Percentiles rank a stretch among this genome's conserved stretches.
Conservation (phyloP, 805 yeast species). For the Teunomyces kruisii region DNA sequence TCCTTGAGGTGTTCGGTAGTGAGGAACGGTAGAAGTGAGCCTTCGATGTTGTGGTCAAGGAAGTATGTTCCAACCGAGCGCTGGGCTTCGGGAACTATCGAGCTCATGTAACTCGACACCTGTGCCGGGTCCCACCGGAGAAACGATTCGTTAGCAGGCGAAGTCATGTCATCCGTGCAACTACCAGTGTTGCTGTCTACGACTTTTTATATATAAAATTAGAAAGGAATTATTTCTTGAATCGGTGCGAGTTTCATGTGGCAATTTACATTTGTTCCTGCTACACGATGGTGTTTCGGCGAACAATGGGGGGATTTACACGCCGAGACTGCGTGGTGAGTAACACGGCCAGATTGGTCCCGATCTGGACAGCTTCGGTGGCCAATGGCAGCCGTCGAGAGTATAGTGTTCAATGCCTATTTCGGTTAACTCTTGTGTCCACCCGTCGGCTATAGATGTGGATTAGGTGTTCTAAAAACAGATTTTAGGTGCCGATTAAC, state of each 20-base stretch:
- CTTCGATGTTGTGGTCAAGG: slow-evolving; percentile 63
- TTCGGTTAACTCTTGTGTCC: no score
- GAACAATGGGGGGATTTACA: not conserved
- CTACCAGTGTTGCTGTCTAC: not conserved
- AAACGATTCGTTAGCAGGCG: slow-evolving; percentile 30
- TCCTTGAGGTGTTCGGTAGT: slow-evolving; percentile 72
- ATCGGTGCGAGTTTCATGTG: slow-evolving; percentile 1
- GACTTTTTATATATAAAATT: not conserved
- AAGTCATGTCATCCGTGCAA: slow-evolving; percentile 5
- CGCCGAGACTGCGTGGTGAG: no score
- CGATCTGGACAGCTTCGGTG: no score
- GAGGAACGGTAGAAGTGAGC: slow-evolving; percentile 67
- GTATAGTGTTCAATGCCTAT: no score
- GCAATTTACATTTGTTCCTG: slow-evolving; percentile 3
- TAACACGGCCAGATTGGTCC: no score
- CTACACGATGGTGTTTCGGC: not conserved
- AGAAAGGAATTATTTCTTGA: not conserved
- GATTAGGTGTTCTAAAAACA: no score
- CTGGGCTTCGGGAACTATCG: slow-evolving; percentile 22
- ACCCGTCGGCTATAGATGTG: no score
- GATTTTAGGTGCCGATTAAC: no score
- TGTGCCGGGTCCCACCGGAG: slow-evolving; percentile 48
- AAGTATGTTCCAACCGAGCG: slow-evolving; percentile 31
- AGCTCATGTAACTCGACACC: slow-evolving; percentile 35
- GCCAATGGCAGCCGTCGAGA: no score